Evolutionary conservation across 805 yeast species (phyloP).

Genomic region (Zygosaccharomyces bisporus): DNA sequence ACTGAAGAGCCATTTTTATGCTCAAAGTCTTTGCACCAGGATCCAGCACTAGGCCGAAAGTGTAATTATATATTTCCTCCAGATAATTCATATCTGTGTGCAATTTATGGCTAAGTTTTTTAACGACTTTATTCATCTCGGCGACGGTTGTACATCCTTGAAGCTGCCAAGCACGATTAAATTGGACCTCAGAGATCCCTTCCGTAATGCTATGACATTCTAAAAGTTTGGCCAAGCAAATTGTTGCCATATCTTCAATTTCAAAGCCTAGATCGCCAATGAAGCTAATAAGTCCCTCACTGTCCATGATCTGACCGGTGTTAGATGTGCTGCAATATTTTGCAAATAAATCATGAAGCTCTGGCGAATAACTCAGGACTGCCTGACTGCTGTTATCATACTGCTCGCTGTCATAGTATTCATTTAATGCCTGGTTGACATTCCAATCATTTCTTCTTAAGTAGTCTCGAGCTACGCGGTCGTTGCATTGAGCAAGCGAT

Average conservation of each 20-base stretch:
- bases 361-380: slow-evolving; percentile 18
- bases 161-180: slow-evolving; percentile 25
- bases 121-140: slow-evolving; percentile 46
- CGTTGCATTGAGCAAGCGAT: slow-evolving; percentile 24
- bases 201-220: slow-evolving; percentile 35
- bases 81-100: slow-evolving; percentile 42
- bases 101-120: slow-evolving; percentile 36
- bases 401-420: slow-evolving; percentile 28
- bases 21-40: slow-evolving; percentile 53
- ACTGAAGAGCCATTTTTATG: slow-evolving; percentile 60
- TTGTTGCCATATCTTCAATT: slow-evolving; percentile 69
- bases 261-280: slow-evolving; percentile 63
- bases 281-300: slow-evolving; percentile 73
- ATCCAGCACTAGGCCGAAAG: slow-evolving; percentile 65
- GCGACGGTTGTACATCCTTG: slow-evolving; percentile 33
- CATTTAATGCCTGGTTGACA: slow-evolving; percentile 32
- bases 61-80: slow-evolving; percentile 60
- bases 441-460: slow-evolving; percentile 28
- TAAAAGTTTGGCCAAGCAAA: slow-evolving; percentile 67
- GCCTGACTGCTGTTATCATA: slow-evolving; percentile 1
- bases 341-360: slow-evolving; percentile 19
- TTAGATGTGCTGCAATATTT: slow-evolving; percentile 23
- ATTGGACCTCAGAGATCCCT: slow-evolving; percentile 23
- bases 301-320: slow-evolving; percentile 46
- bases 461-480: slow-evolving; percentile 23